phyloP scores from a whole-genome alignment of 441 rosid species.

The Populus trichocarpa region DNA sequence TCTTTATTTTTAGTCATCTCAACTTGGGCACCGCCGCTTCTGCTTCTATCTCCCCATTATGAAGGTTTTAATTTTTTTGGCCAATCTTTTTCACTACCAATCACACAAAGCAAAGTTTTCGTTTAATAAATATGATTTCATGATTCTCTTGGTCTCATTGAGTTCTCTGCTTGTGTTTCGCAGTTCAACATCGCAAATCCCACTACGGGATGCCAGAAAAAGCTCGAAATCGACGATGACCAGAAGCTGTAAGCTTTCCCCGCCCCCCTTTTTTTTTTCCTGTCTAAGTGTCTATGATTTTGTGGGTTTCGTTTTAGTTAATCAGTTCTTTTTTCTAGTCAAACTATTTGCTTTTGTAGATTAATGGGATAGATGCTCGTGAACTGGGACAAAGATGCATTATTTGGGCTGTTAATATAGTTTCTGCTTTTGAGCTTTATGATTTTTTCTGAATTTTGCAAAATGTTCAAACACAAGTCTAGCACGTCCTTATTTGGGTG shows the following conservation, averaged over 20 bases:
- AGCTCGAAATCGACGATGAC: constrained; percentile 68
- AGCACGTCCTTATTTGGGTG: no score
- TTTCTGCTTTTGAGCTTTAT: not conserved
- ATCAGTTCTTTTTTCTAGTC: not conserved
- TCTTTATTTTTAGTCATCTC: not conserved
- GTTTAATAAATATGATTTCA: not conserved
- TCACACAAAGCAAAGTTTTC: not conserved
- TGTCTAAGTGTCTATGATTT: not conserved
- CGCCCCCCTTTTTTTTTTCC: not conserved
- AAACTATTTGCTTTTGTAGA: not conserved
- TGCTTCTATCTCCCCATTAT: constrained; percentile 3
- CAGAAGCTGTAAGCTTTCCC: constrained; percentile 46
- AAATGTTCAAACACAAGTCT: no score
- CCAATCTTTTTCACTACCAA: not conserved
- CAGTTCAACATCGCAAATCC: constrained; percentile 61
- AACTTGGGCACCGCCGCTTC: constrained; percentile 1
- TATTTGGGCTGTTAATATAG: not conserved
- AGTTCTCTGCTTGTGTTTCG: not conserved
- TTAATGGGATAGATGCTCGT: not conserved
- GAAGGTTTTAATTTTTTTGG: constrained; percentile 13
- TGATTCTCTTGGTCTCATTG: not conserved
- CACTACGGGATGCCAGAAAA: constrained; percentile 67
- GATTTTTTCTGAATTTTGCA: no score
- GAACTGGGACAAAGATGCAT: not conserved
- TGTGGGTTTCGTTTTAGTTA: not conserved